Percentiles rank a stretch among this genome's conserved stretches.
Evolutionary conservation across 495 filamentous ascomycete genomes (phyloP).

Genomic region (Tuber calosporum): DNA sequence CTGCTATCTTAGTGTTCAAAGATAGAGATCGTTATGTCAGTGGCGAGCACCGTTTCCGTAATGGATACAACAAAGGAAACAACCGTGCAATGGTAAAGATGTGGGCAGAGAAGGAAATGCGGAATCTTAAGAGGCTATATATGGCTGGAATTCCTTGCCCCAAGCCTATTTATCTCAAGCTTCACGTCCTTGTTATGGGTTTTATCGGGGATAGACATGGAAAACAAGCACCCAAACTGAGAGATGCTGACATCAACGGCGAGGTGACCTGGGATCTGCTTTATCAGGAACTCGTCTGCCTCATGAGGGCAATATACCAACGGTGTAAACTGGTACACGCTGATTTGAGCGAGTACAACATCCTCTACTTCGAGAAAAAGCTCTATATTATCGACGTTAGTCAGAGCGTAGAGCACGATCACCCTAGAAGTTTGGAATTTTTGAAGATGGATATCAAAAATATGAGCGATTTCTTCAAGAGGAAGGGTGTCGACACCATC

Average conservation of each 20-base stretch:
- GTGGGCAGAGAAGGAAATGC: constrained; percentile 98
- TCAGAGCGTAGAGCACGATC: constrained; percentile 92
- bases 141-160: constrained; percentile 80
- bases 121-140: constrained; percentile 78
- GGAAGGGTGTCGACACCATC: constrained; percentile 71
- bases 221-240: constrained; percentile 71
- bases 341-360: constrained; percentile 94
- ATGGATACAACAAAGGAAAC: constrained; percentile 84
- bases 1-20: constrained; percentile 91
- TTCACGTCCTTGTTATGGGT: constrained; percentile 87
- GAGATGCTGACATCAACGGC: constrained; percentile 49
- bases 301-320: constrained; percentile 90
- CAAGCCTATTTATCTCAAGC: constrained; percentile 75
- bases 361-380: constrained; percentile 75
- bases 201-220: constrained; percentile 86
- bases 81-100: constrained; percentile 93
- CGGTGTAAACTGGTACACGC: constrained; percentile 85
- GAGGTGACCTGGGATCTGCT: constrained; percentile 59
- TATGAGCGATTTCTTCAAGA: constrained; percentile 78
- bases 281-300: constrained; percentile 74
- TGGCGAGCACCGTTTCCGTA: constrained; percentile 75
- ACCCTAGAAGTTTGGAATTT: constrained; percentile 84
- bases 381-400: constrained; percentile 95
- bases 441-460: constrained; percentile 98
- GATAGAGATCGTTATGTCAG: constrained; percentile 90